Evolutionary conservation across 345 rosid genomes (phyloP).

Genomic region (Turnera subulata): DNA sequence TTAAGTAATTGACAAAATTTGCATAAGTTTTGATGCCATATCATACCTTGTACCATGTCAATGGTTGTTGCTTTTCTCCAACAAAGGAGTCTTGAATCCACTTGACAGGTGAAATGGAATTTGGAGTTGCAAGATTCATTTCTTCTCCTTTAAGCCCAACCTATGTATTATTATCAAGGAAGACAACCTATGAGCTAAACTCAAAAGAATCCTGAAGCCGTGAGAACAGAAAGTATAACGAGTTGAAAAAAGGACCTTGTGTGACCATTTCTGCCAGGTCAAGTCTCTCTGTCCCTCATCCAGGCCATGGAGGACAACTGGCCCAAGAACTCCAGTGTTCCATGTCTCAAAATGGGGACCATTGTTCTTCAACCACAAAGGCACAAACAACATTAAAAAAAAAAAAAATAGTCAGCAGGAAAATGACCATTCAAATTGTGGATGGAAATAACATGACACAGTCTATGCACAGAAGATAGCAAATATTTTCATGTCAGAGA

Average conservation of each 20-base stretch:
- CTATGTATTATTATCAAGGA: background rate
- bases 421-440: background rate
- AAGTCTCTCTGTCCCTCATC: slow-evolving; percentile 19
- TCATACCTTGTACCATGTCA: slow-evolving; percentile 24
- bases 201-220: background rate
- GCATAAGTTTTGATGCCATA: background rate
- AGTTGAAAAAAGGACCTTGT: slow-evolving; percentile 8
- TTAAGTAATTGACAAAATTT: too few species aligned
- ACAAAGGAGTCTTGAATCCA: slow-evolving; percentile 7
- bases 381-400: background rate
- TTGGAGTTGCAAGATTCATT: slow-evolving; percentile 13
- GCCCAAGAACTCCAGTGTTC: slow-evolving; percentile 24
- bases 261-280: slow-evolving; percentile 25
- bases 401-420: too few species aligned
- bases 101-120: background rate
- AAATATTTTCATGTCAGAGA: too few species aligned
- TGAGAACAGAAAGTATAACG: too few species aligned
- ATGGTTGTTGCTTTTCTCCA: slow-evolving; percentile 5
- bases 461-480: background rate
- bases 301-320: slow-evolving; percentile 23
- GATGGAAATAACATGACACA: background rate
- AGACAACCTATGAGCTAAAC: background rate
- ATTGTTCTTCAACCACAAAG: slow-evolving; percentile 13
- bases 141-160: slow-evolving; percentile 26
- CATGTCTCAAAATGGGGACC: slow-evolving; percentile 24